Percentiles rank a stretch among this genome's conserved stretches.
Evolutionary conservation across 2,329 filamentous ascomycete genomes (phyloP).

Genomic region (Verticillium zaregamsianum): DNA sequence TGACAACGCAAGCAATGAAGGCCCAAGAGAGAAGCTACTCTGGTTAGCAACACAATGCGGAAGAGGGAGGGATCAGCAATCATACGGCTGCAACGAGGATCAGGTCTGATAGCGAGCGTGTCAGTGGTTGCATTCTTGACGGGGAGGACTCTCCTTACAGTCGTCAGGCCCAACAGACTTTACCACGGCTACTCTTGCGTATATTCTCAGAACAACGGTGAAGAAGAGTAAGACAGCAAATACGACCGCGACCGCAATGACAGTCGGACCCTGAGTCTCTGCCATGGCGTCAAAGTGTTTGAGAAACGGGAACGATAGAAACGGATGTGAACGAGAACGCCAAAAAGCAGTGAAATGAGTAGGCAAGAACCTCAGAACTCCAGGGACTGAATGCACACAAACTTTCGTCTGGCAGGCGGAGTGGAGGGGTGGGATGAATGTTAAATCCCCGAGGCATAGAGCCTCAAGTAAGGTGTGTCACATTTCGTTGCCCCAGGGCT

Average conservation of each 20-base stretch:
- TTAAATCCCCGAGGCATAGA: background rate
- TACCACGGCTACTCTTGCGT: conserved; percentile 32
- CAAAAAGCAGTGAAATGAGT: background rate
- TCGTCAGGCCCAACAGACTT: conserved; percentile 24
- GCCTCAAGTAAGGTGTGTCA: background rate
- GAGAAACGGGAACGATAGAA: background rate
- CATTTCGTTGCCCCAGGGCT: background rate
- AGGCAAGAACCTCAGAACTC: background rate
- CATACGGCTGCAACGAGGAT: conserved; percentile 12
- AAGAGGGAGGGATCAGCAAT: background rate
- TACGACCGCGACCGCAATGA: conserved; percentile 26
- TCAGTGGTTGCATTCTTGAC: background rate
- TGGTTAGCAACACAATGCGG: background rate
- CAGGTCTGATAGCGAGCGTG: conserved; percentile 4
- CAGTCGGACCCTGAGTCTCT: conserved; percentile 27
- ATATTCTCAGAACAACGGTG: conserved; percentile 30
- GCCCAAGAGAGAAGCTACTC: conserved; percentile 20
- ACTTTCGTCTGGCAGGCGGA: background rate
- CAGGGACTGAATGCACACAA: background rate
- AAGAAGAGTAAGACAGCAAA: conserved; percentile 32
- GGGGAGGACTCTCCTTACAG: conserved; percentile 13
- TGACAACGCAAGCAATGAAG: conserved; percentile 28
- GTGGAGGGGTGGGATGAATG: background rate
- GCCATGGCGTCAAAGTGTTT: conserved; percentile 4
- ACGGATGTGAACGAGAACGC: background rate